Conservation (phyloP, 257 asterid species). For the Solanum chiquidenum region DNA sequence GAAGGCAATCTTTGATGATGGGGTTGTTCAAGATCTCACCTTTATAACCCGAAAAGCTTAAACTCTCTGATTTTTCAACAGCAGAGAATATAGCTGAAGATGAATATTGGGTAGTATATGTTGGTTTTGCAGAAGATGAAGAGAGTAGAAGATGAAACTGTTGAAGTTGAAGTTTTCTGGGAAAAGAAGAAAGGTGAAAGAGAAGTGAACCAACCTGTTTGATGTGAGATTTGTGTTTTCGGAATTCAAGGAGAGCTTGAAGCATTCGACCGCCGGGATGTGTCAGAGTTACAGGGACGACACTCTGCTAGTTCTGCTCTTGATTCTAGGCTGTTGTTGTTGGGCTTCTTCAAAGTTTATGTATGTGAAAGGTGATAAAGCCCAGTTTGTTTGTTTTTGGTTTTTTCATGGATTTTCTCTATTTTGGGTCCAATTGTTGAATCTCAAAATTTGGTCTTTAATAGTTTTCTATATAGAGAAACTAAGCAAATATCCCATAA, state of each 20-base stretch:
- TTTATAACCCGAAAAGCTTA: conserved; percentile 8
- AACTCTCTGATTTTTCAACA: conserved; percentile 30
- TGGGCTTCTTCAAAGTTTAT: not conserved
- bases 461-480: not conserved
- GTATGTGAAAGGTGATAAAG: not conserved
- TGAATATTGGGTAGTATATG: conserved; percentile 13
- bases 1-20: conserved; percentile 36
- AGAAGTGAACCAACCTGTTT: conserved; percentile 14
- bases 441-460: not conserved
- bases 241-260: conserved; percentile 5
- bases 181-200: not conserved
- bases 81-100: conserved; percentile 17
- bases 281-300: not conserved
- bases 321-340: not conserved
- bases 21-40: conserved; percentile 23
- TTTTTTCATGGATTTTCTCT: not conserved
- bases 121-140: not conserved
- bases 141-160: not conserved
- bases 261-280: conserved; percentile 13
- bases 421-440: not conserved
- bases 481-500: too few species aligned
- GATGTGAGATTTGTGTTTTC: not conserved
- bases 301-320: not conserved
- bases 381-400: not conserved
- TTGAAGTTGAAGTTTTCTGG: not conserved